Percentiles rank a stretch among this genome's conserved stretches.
Evolutionary conservation across 768 basidiomycete species (phyloP).

Genomic region (Macrolepiota dolichaula): DNA sequence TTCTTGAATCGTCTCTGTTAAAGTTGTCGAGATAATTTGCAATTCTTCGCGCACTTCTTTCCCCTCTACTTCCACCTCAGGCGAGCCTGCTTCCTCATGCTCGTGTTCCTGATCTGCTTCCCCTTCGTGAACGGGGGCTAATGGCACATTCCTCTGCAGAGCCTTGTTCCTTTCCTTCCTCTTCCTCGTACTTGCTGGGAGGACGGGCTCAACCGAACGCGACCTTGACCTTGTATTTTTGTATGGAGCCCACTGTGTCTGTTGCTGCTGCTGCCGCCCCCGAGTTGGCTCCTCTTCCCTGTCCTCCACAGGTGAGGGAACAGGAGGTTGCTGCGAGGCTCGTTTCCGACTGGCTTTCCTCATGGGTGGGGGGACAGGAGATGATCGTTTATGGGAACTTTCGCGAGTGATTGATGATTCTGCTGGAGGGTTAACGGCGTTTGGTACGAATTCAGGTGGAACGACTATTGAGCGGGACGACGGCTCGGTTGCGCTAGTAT

Average conservation of each 20-base stretch:
- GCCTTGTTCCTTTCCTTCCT: not conserved
- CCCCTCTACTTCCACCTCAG: conserved; percentile 8
- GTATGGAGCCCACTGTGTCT: conserved; percentile 22
- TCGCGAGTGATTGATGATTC: conserved; percentile 12
- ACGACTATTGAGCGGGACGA: conserved; percentile 9
- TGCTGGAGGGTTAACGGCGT: not conserved
- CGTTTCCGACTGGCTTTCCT: conserved; percentile 11
- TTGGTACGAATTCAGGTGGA: not conserved
- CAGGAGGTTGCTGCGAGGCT: conserved; percentile 14
- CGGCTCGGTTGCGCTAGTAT: conserved; percentile 9
- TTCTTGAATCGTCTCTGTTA: conserved; percentile 16
- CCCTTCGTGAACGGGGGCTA: conserved; percentile 3
- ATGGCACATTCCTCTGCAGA: not conserved
- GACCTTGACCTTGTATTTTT: conserved; percentile 32
- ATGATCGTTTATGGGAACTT: conserved; percentile 3
- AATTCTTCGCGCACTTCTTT: conserved; percentile 3
- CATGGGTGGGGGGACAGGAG: conserved; percentile 8
- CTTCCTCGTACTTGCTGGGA: conserved; percentile 2
- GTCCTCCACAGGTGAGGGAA: conserved; percentile 9
- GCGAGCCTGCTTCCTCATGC: not conserved
- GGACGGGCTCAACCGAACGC: conserved; percentile 26
- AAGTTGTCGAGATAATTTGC: not conserved
- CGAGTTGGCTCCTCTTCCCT: not conserved
- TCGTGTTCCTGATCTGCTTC: conserved; percentile 3
- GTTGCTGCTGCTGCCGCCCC: conserved; percentile 9